Conservation (phyloP, 805 yeast species). For the Wickerhamomyces pijperi region DNA sequence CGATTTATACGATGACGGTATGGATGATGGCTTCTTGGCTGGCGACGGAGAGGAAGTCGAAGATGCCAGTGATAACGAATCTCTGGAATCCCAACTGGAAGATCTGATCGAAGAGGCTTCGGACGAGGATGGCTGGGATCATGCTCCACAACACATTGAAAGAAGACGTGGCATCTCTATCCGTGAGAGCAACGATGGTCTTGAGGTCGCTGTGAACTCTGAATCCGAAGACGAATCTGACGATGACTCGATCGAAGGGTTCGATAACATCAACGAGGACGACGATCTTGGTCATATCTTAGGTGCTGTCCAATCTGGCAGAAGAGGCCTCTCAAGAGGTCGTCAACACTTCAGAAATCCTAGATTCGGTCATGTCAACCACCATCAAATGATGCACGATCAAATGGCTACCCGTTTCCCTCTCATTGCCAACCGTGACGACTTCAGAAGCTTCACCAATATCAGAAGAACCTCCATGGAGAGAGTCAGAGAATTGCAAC, state of each 20-base stretch:
- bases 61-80: slow-evolving; percentile 12
- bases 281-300: not conserved
- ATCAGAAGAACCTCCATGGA: not conserved
- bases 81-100: slow-evolving; percentile 1
- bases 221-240: not conserved
- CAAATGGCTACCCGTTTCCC: too few species aligned
- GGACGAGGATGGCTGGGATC: slow-evolving; percentile 13
- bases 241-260: not conserved
- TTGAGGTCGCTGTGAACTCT: slow-evolving; percentile 15
- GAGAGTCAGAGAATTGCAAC: not conserved
- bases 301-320: not conserved
- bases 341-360: too few species aligned
- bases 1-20: slow-evolving; percentile 3
- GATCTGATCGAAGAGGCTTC: slow-evolving; percentile 6
- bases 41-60: slow-evolving; percentile 14
- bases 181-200: slow-evolving; percentile 17
- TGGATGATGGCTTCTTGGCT: slow-evolving; percentile 13
- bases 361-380: too few species aligned
- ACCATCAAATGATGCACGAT: too few species aligned
- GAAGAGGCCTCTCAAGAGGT: not conserved
- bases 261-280: not conserved
- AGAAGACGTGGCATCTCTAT: slow-evolving; percentile 8
- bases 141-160: slow-evolving; percentile 5
- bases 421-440: too few species aligned
- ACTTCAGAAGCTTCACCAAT: not conserved